Conservation (phyloP, 2,329 filamentous ascomycete genomes). For the Hypoxylon sp. region DNA sequence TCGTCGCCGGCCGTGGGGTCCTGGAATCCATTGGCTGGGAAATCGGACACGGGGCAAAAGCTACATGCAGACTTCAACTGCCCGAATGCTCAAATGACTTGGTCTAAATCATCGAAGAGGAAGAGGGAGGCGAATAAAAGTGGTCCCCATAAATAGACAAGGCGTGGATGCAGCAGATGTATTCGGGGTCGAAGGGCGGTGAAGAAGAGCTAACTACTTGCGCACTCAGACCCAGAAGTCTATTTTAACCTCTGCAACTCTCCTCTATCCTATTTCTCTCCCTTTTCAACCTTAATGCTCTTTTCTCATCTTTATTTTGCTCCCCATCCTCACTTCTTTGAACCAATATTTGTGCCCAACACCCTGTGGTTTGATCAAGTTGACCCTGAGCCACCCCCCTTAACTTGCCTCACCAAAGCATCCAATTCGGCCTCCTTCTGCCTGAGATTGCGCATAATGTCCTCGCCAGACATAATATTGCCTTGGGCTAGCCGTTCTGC, state of each 20-base stretch:
- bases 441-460: slow-evolving; percentile 22
- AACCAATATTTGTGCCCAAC: neutral
- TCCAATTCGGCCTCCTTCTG: slow-evolving; percentile 37
- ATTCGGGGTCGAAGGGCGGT: slow-evolving; percentile 29
- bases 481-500: slow-evolving; percentile 43
- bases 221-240: slow-evolving; percentile 20
- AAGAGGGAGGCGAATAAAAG: neutral
- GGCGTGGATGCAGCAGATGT: slow-evolving; percentile 21
- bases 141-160: slow-evolving; percentile 12
- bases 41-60: slow-evolving; percentile 10
- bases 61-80: neutral
- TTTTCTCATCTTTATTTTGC: neutral
- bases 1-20: slow-evolving; percentile 30
- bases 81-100: neutral
- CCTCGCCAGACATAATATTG: slow-evolving; percentile 25
- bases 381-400: slow-evolving; percentile 15
- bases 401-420: slow-evolving; percentile 29
- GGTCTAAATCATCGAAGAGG: neutral
- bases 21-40: slow-evolving; percentile 27
- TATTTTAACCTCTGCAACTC: slow-evolving; percentile 30
- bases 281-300: neutral
- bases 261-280: neutral
- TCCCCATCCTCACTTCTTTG: neutral
- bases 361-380: slow-evolving; percentile 1
- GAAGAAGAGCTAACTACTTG: slow-evolving; percentile 18